Base-by-base conservation (phyloP, 371 early-diverging fungal genomes). In the Entomophthora muscae region DNA sequence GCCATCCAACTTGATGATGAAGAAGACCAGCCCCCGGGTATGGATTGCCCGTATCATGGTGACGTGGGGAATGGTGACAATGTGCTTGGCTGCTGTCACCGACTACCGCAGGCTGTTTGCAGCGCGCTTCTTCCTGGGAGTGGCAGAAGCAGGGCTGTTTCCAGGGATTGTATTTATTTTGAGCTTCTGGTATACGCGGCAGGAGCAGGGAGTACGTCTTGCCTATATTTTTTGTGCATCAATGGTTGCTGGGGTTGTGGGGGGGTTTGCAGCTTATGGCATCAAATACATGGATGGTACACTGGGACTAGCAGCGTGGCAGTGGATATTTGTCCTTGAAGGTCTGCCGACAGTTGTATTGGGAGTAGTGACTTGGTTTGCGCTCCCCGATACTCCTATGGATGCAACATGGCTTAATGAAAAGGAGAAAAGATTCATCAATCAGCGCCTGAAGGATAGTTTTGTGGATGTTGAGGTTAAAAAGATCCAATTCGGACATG, bases 121-220 rank as follows among this genome's bases (percentile, higher is more conserved):
- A 28, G 71, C 78, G 24, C 80, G 88, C 28, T 74, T 84, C 65
- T 75, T 81, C 30, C 76, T 88, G 28, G 88, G 88, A n/a, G 23
- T 64, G n/a, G n/a, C n/a, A n/a, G n/a, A n/a, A n/a, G n/a, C n/a
- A n/a, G n/a, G n/a, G n/a, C n/a, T n/a, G n/a, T 83, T 84, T 42
- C 89, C 89, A 5, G 89, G 86, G 26, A 79, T 83, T 28, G 74
- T 86, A 5, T 85, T 76, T 58, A 78, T 83, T 68, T 72, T 89
- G 31, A 83, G 88, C 23, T 76, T 77, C 57, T 91, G 89, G 83
- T 91, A 90, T 65, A 78, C 78, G 22, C 76, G 80, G 10, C 64
- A 72, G 22, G 90, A 90, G 70, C 80, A 80, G 67, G 83, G 87
- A 7, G 72, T 76, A 59, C 81, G 90, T 33, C 75, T 84, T 24